phyloP scores from a whole-genome alignment of 2,329 filamentous ascomycete genomes.

The Ambrosiella cleistominuta region DNA sequence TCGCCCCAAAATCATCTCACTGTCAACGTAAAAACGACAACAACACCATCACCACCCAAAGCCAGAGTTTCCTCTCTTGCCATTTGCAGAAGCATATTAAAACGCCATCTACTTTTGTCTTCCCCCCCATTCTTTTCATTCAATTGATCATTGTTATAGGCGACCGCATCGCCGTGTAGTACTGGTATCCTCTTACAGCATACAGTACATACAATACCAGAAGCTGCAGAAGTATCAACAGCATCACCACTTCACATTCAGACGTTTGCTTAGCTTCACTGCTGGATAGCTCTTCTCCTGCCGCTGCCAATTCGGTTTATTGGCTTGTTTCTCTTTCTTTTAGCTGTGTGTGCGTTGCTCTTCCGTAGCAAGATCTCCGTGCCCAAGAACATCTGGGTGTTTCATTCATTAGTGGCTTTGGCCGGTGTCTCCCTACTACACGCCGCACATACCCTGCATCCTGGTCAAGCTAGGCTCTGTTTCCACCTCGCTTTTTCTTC shows the following conservation, averaged over 20 bases:
- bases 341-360: background rate
- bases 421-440: conserved; percentile 1
- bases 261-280: background rate
- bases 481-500: conserved; percentile 5
- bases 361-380: background rate
- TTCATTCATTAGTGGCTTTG: background rate
- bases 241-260: background rate
- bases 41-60: background rate
- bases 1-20: background rate
- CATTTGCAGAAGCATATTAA: background rate
- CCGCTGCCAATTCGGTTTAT: background rate
- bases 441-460: conserved; percentile 3
- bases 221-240: background rate
- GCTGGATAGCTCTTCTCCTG: background rate
- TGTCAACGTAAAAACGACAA: background rate
- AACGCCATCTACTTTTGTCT: background rate
- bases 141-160: background rate
- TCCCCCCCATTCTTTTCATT: background rate
- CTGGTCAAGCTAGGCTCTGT: conserved; percentile 2
- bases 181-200: background rate
- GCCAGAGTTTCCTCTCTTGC: background rate
- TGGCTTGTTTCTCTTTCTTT: background rate
- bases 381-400: background rate
- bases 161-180: background rate
- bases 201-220: background rate